A percentile compares a stretch with the other conserved stretches of the same genome.
These are phyloP conservation scores for Cenchrus americanus DNA, from an alignment of 176 grass and related monocot species.

Conservation along the genomic window DNA sequence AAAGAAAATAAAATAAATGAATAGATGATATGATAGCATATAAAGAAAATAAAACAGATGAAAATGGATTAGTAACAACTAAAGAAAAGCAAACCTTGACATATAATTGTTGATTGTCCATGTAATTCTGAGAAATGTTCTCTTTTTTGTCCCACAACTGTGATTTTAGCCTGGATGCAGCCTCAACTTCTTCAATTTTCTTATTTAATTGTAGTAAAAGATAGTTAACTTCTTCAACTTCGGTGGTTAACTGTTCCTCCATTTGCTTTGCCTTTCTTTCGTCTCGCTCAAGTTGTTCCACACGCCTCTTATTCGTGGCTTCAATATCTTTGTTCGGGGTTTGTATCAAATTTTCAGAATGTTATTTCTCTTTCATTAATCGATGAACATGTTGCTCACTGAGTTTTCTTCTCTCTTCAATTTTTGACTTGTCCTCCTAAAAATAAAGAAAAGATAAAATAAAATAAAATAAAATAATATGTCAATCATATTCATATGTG, in stretches of 20 bases:
- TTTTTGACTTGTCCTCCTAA: constrained; percentile 69
- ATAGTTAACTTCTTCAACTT: constrained; percentile 67
- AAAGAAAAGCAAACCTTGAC: constrained; percentile 59
- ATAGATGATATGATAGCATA: neutral
- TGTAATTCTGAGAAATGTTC: constrained; percentile 60
- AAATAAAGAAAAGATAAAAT: constrained; percentile 25
- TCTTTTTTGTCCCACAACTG: constrained; percentile 75
- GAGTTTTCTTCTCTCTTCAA: constrained; percentile 70
- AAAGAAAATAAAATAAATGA: constrained; percentile 21
- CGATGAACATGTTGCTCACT: constrained; percentile 56
- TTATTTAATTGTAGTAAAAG: constrained; percentile 64
- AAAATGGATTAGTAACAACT: constrained; percentile 20
- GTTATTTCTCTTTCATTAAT: constrained; percentile 68
- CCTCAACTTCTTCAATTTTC: constrained; percentile 75
- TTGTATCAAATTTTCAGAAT: constrained; percentile 52
- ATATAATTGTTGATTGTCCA: constrained; percentile 59
- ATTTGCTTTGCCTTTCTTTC: constrained; percentile 58
- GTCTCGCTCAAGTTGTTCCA: constrained; percentile 50
- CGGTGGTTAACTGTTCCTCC: constrained; percentile 56
- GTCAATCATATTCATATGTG: constrained; percentile 5
- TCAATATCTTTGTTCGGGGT: constrained; percentile 72
- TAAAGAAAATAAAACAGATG: constrained; percentile 24
- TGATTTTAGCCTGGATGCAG: constrained; percentile 51
- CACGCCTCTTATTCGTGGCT: constrained; percentile 51
- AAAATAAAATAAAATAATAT: constrained; percentile 57